Conservation (phyloP, 2,329 filamentous ascomycete species). For the Cordyceps militaris region DNA sequence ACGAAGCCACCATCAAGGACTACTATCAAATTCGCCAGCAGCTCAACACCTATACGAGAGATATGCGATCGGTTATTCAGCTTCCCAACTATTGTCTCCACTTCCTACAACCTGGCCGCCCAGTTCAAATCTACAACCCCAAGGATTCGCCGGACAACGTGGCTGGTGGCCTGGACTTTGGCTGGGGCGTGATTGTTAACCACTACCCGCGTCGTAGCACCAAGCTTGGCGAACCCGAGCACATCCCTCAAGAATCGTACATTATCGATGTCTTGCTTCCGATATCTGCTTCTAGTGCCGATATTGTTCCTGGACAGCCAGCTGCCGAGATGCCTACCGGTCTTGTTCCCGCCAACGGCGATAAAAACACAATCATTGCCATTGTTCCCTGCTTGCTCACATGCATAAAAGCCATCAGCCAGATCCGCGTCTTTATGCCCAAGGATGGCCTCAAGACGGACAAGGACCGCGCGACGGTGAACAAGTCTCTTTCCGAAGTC, state of each 20-base stretch:
- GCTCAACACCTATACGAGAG: constrained; percentile 72
- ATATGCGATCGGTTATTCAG: constrained; percentile 87
- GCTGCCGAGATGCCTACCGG: constrained; percentile 52
- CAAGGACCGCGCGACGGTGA: constrained; percentile 59
- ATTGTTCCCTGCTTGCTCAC: constrained; percentile 74
- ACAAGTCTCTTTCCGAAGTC: constrained; percentile 69
- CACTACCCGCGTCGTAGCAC: constrained; percentile 57
- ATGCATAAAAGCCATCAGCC: constrained; percentile 76
- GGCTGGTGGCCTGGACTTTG: constrained; percentile 59
- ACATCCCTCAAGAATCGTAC: constrained; percentile 67
- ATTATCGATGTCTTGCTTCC: constrained; percentile 75
- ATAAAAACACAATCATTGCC: constrained; percentile 25
- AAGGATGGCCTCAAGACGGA: constrained; percentile 59
- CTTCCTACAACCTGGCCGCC: constrained; percentile 79
- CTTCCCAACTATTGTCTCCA: constrained; percentile 80
- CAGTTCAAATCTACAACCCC: constrained; percentile 77
- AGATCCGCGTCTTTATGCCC: constrained; percentile 76
- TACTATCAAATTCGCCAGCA: constrained; percentile 89
- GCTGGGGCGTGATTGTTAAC: constrained; percentile 86
- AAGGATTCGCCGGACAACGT: constrained; percentile 37
- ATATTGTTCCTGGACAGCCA: constrained; percentile 32
- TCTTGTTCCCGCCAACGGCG: constrained; percentile 33
- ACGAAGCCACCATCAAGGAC: constrained; percentile 84
- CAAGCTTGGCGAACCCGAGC: constrained; percentile 62
- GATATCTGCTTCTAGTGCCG: constrained; percentile 42